These are phyloP conservation scores for Batkoa obscura DNA, from an alignment of 371 early-diverging fungal genomes.

Conservation along the genomic window DNA sequence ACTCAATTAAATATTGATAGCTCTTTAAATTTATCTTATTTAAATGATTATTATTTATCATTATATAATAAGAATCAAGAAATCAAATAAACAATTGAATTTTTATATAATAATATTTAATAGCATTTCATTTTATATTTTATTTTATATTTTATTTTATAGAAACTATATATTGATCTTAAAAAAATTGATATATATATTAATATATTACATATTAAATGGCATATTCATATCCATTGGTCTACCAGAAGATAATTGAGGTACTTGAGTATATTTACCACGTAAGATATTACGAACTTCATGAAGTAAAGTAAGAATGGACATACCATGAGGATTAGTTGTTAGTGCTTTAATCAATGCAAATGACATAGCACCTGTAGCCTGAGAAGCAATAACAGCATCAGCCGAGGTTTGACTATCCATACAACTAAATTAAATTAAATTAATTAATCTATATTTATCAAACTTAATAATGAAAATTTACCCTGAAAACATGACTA, in stretches of 20 bases:
- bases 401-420: slow-evolving; percentile 84
- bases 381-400: slow-evolving; percentile 35
- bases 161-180: too few relatives aligned
- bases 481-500: slow-evolving; percentile 48
- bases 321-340: slow-evolving; percentile 25
- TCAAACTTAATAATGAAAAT: too few relatives aligned
- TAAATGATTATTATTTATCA: too few relatives aligned
- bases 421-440: slow-evolving; percentile 45
- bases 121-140: too few relatives aligned
- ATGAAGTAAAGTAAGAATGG: slow-evolving; percentile 37
- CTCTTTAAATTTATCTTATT: too few relatives aligned
- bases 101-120: too few relatives aligned
- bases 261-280: slow-evolving; percentile 54
- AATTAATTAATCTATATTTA: too few relatives aligned
- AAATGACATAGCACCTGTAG: slow-evolving; percentile 74
- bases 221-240: slow-evolving; percentile 53
- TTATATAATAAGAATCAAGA: too few relatives aligned
- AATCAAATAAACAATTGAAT: too few relatives aligned
- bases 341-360: slow-evolving; percentile 54
- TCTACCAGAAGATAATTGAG: slow-evolving; percentile 61
- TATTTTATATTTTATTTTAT: too few relatives aligned
- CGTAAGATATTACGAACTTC: slow-evolving; percentile 36
- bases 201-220: slow-evolving; percentile 46
- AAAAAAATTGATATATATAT: too few relatives aligned
- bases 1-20: too few relatives aligned